Percentiles rank a stretch among this genome's conserved stretches.
Conservation (phyloP, 2,329 filamentous ascomycete genomes). For the Ceratocystis papillata region DNA sequence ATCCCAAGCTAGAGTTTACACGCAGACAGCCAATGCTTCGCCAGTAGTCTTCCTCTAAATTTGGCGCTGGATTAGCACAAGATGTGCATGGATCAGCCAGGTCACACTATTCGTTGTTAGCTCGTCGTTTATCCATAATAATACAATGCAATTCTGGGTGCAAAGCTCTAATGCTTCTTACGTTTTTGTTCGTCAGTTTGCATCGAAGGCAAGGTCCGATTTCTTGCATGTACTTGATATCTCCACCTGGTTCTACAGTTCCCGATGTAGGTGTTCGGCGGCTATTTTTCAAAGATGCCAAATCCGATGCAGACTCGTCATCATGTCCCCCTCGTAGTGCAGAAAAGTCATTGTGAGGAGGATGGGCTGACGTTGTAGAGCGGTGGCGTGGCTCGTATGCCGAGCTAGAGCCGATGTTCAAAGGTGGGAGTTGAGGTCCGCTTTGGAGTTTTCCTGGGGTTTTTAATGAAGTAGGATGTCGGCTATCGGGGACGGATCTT, state of each 20-base stretch:
- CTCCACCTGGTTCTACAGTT: background rate
- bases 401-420: background rate
- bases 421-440: conserved; percentile 12
- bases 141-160: background rate
- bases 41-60: conserved; percentile 18
- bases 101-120: conserved; percentile 20
- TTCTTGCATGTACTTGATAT: conserved; percentile 11
- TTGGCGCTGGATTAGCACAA: conserved; percentile 14
- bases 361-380: conserved; percentile 4
- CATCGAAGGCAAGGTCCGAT: conserved; percentile 21
- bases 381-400: background rate
- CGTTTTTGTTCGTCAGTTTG: conserved; percentile 22
- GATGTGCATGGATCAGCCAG: conserved; percentile 16
- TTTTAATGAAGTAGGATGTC: background rate
- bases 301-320: conserved; percentile 24
- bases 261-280: background rate
- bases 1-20: conserved; percentile 16
- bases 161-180: conserved; percentile 10
- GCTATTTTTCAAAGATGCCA: conserved; percentile 3
- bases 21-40: conserved; percentile 21
- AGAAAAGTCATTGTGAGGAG: background rate
- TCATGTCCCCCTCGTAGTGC: background rate
- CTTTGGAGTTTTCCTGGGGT: background rate
- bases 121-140: background rate
- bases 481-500: background rate